Evolutionary conservation across 2,329 filamentous ascomycete species (phyloP), one percentile per base, ranked within the genome.

Genomic region (Seiridium cupressi): DNA sequence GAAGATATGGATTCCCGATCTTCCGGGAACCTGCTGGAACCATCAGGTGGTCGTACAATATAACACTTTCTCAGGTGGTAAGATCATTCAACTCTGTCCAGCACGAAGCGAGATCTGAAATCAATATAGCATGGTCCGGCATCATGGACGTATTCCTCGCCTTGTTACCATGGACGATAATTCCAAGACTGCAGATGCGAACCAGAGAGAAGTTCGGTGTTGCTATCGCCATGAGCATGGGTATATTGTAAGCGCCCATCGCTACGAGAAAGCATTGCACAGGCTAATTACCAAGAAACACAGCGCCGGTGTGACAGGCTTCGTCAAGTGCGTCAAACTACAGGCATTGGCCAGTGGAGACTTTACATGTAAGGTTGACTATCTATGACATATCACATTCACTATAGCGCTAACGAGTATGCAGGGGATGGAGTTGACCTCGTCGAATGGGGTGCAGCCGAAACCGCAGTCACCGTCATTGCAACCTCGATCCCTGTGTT

Each of bases 401-500:
- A 26, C 18, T 26, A 26, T 26, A 26, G 18, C 18, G 18, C 18
- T 26, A 26, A 26, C 18, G 18, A 26, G 18, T 26, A 26, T 26
- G 1, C 10, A 67, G 65, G 63, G 57, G 58, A 64, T 40, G 64
- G 62, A 7, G 51, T 62, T 5, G 61, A 65, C 61, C 61, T 72
- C 3, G 65, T 69, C 3, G 69, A 72, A 8, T 73, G 70, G 71
- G 67, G 64, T 13, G 62, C 63, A 0, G 69, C 67, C 10, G 71
- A 73, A 58, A 61, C 68, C 3, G 59, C 65, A 13, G 65, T 62
- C 3, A 69, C 70, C 5, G 69, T 73, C 32, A 63, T 72, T 3
- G 71, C 69, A 5, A 66, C 69, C 44, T 73, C 70, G 3, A 72
- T 73, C 32, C 72, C 72, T 7, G 70, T 73, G n/a, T 59, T 73